phyloP scores from a whole-genome alignment of 2,329 filamentous ascomycete genomes.

The Trichoderma polysporum region DNA sequence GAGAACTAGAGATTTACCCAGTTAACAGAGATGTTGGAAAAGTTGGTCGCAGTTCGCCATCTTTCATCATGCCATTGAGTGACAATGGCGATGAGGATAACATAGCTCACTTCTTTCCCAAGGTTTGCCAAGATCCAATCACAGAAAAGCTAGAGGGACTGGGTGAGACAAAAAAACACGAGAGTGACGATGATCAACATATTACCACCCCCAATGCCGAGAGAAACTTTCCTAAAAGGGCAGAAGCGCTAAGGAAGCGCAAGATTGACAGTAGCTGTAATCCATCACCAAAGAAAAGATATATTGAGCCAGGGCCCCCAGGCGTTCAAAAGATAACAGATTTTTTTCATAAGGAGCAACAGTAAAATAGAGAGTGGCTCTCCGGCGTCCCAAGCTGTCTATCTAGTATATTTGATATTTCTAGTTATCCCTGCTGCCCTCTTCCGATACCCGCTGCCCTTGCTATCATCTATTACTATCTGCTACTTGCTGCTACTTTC shows the following conservation, averaged over 20 bases:
- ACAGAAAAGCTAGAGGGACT: not conserved
- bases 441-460: not conserved
- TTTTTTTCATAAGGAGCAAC: not conserved
- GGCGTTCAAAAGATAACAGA: not conserved
- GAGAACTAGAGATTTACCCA: slow-evolving; percentile 79
- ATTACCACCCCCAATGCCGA: not conserved
- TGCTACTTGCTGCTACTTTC: no score
- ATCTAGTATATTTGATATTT: not conserved
- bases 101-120: slow-evolving; percentile 89
- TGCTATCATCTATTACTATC: not conserved
- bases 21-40: slow-evolving; percentile 90
- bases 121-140: slow-evolving; percentile 31
- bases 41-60: slow-evolving; percentile 84
- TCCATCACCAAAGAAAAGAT: not conserved
- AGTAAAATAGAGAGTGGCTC: not conserved
- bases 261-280: slow-evolving; percentile 2
- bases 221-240: not conserved
- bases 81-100: slow-evolving; percentile 89
- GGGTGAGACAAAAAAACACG: not conserved
- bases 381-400: not conserved
- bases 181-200: not conserved
- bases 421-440: not conserved
- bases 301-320: not conserved
- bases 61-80: slow-evolving; percentile 78
- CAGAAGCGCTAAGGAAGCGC: not conserved